Conservation (phyloP, 2,329 filamentous ascomycete genomes). For the Colletotrichum filicis region DNA sequence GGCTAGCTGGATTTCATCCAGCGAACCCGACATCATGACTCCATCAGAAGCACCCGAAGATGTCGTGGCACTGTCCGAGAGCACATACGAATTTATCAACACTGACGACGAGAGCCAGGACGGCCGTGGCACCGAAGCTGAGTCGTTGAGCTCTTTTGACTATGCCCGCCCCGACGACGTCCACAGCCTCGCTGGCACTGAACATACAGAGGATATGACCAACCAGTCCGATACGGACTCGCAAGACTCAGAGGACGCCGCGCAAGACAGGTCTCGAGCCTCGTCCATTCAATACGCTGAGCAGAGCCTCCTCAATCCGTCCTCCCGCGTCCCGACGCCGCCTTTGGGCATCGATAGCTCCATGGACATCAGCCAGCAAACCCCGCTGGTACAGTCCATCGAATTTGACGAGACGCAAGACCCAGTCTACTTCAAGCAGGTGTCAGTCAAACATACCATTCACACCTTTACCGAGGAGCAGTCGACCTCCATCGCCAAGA, state of each 20-base stretch:
- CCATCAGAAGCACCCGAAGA: slow-evolving; percentile 54
- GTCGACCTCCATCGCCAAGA: slow-evolving; percentile 46
- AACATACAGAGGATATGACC: slow-evolving; percentile 53
- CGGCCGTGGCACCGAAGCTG: slow-evolving; percentile 58
- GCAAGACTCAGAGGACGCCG: slow-evolving; percentile 35
- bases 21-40: slow-evolving; percentile 67
- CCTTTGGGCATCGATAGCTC: slow-evolving; percentile 32
- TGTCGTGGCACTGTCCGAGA: slow-evolving; percentile 64
- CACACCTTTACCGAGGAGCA: slow-evolving; percentile 54
- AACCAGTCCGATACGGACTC: slow-evolving; percentile 31
- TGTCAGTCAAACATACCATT: slow-evolving; percentile 59
- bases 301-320: slow-evolving; percentile 57
- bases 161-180: slow-evolving; percentile 61
- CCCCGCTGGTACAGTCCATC: slow-evolving; percentile 48
- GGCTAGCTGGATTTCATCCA: slow-evolving; percentile 69
- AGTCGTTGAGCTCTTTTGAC: slow-evolving; percentile 63
- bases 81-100: slow-evolving; percentile 67
- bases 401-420: slow-evolving; percentile 56
- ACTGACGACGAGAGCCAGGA: slow-evolving; percentile 66
- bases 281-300: slow-evolving; percentile 62
- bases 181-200: slow-evolving; percentile 61
- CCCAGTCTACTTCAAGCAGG: slow-evolving; percentile 47
- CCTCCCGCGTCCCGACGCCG: slow-evolving; percentile 36
- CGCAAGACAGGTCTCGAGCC: slow-evolving; percentile 40
- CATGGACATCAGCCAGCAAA: slow-evolving; percentile 35